These are phyloP conservation scores for Jaminaea rosea DNA, from an alignment of 1,284 basidiomycete species.

Conservation along the genomic window DNA sequence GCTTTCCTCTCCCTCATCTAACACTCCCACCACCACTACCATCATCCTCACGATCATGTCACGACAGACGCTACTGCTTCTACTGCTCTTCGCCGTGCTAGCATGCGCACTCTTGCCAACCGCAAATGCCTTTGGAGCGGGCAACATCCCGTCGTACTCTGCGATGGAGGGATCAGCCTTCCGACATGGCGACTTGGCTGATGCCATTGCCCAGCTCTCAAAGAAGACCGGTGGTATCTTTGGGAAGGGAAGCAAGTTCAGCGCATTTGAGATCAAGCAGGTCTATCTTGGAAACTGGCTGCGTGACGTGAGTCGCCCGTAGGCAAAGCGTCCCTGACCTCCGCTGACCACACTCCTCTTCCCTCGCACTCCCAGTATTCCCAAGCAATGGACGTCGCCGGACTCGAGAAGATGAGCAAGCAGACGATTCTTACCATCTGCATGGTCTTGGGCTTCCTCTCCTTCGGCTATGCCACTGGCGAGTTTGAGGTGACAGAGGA, in stretches of 20 bases:
- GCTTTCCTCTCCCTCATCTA: too few species aligned
- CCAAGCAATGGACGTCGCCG: conserved; percentile 56
- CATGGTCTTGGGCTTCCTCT: conserved; percentile 55
- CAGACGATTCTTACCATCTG: conserved; percentile 76
- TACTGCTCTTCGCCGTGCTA: conserved; percentile 16
- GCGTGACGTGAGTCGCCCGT: conserved; percentile 10
- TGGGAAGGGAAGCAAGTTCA: conserved; percentile 29
- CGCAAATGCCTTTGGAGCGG: conserved; percentile 33
- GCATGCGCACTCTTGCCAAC: conserved; percentile 17
- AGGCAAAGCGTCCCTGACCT: background rate
- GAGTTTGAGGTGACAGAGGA: conserved; percentile 87
- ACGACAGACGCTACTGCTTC: too few species aligned
- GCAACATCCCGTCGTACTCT: conserved; percentile 34
- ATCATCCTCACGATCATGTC: too few species aligned
- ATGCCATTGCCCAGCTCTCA: conserved; percentile 29
- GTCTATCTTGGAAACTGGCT: conserved; percentile 44
- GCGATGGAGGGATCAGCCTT: conserved; percentile 37
- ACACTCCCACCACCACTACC: too few species aligned
- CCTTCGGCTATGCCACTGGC: conserved; percentile 52
- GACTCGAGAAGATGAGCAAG: conserved; percentile 47
- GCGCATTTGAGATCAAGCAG: conserved; percentile 41
- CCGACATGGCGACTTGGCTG: conserved; percentile 37
- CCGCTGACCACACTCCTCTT: conserved; percentile 1
- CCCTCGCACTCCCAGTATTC: conserved; percentile 15
- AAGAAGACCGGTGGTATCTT: conserved; percentile 27